These are phyloP conservation scores for Coccomyxa subellipsoidea DNA, from an alignment of 163 green algal species.

Conservation along the genomic window DNA sequence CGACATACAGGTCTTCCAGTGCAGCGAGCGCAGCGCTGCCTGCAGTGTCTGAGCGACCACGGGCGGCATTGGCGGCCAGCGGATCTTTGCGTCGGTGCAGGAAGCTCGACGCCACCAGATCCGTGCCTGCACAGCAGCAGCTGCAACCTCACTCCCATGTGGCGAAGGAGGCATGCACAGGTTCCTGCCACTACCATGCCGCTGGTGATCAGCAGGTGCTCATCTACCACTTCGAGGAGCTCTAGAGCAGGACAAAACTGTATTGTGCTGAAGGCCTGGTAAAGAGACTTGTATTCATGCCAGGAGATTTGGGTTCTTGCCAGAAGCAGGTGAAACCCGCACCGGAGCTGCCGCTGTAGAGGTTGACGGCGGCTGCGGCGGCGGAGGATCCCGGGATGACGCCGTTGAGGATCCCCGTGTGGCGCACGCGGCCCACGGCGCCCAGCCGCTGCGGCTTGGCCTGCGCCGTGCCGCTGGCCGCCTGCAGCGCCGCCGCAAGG, in stretches of 20 bases:
- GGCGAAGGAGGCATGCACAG: too few relatives aligned
- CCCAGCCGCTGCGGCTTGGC: conserved; percentile 1
- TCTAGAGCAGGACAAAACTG: too few relatives aligned
- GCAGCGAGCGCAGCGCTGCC: not conserved
- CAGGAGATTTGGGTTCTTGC: too few relatives aligned
- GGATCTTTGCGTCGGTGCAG: not conserved
- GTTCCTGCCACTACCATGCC: too few relatives aligned
- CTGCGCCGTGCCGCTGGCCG: not conserved
- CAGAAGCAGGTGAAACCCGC: not conserved
- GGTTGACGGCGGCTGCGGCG: conserved; percentile 27
- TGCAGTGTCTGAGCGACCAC: not conserved
- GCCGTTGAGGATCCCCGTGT: conserved; percentile 28
- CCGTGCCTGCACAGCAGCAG: not conserved
- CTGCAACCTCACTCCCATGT: too few relatives aligned
- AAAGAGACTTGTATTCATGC: too few relatives aligned
- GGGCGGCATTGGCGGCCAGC: not conserved
- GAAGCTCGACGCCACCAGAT: not conserved
- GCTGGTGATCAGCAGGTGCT: too few relatives aligned
- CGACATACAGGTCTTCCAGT: not conserved
- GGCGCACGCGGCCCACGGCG: conserved; percentile 15
- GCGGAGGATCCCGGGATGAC: conserved; percentile 28
- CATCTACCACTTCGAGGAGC: too few relatives aligned
- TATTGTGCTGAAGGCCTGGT: not conserved
- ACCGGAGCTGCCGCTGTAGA: conserved; percentile 26
- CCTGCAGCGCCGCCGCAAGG: conserved; percentile 2